phyloP scores from a whole-genome alignment of 2,329 filamentous ascomycete genomes.

The Penicillium sp. region DNA sequence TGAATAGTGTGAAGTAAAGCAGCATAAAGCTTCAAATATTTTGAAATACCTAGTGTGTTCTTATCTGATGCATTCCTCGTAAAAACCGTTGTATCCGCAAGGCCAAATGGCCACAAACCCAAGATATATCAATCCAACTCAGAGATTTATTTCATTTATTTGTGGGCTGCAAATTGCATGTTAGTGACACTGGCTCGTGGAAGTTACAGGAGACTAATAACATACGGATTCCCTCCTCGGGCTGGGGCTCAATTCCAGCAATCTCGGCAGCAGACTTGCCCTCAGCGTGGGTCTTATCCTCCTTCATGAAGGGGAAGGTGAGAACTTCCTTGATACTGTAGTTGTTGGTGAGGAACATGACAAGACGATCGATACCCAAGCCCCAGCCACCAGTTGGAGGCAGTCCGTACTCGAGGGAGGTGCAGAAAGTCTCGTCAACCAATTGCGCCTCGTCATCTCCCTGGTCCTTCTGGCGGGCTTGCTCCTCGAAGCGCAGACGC shows the following conservation, averaged over 20 bases:
- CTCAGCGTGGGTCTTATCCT: slow-evolving; percentile 60
- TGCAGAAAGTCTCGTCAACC: slow-evolving; percentile 94
- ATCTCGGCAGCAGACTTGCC: slow-evolving; percentile 61
- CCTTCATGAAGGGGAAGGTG: slow-evolving; percentile 98
- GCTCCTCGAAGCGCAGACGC: slow-evolving; percentile 87
- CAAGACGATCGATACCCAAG: slow-evolving; percentile 89
- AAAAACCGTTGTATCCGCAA: slow-evolving; percentile 20
- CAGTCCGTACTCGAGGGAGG: slow-evolving; percentile 82
- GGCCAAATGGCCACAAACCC: slow-evolving; percentile 8
- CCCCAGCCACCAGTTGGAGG: slow-evolving; percentile 96
- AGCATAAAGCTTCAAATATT: slow-evolving; percentile 4
- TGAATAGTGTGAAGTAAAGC: neutral
- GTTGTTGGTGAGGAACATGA: slow-evolving; percentile 95
- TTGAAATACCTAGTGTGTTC: slow-evolving; percentile 5
- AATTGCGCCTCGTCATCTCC: slow-evolving; percentile 97
- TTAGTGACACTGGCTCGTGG: slow-evolving; percentile 25
- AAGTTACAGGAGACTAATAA: slow-evolving; percentile 27
- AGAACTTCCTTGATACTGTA: slow-evolving; percentile 96
- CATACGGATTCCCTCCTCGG: slow-evolving; percentile 61
- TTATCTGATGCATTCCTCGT: slow-evolving; percentile 27
- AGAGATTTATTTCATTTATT: slow-evolving; percentile 27
- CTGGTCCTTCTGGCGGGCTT: slow-evolving; percentile 91
- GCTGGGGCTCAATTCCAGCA: slow-evolving; percentile 58
- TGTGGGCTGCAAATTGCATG: slow-evolving; percentile 31
- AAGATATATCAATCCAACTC: slow-evolving; percentile 6